Percentiles rank a stretch among this genome's conserved stretches.
Evolutionary conservation across 768 basidiomycete genomes (phyloP).

Genomic region (Tulasnella sp.): DNA sequence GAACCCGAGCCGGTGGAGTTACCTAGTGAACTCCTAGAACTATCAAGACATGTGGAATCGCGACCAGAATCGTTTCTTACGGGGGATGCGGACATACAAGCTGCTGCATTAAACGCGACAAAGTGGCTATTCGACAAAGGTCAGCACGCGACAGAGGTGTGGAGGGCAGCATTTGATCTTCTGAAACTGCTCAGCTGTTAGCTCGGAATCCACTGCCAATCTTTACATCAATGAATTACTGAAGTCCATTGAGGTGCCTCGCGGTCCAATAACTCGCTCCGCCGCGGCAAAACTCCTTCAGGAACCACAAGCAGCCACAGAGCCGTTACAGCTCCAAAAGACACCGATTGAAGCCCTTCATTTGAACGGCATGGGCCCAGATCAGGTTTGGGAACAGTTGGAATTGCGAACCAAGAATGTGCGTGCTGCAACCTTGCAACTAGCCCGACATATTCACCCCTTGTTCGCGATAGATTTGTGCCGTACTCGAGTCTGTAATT

Average conservation of each 20-base stretch:
- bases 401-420: constrained; percentile 66
- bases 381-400: constrained; percentile 89
- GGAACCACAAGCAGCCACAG: constrained; percentile 26
- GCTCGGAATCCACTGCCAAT: constrained; percentile 52
- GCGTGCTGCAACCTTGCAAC: not conserved
- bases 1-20: constrained; percentile 7
- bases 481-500: constrained; percentile 45
- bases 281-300: constrained; percentile 31
- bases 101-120: constrained; percentile 50
- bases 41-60: constrained; percentile 31
- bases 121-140: constrained; percentile 69
- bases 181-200: constrained; percentile 38
- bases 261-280: constrained; percentile 60
- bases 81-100: constrained; percentile 41
- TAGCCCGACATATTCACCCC: not conserved
- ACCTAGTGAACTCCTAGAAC: not conserved
- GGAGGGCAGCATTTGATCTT: not conserved
- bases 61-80: constrained; percentile 43
- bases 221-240: constrained; percentile 55
- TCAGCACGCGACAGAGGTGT: constrained; percentile 35
- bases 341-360: constrained; percentile 72
- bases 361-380: constrained; percentile 63
- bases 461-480: constrained; percentile 28
- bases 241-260: constrained; percentile 50
- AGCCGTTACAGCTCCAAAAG: constrained; percentile 20